Conservation (phyloP, 2,329 filamentous ascomycete genomes). For the Penicillium sp. region DNA sequence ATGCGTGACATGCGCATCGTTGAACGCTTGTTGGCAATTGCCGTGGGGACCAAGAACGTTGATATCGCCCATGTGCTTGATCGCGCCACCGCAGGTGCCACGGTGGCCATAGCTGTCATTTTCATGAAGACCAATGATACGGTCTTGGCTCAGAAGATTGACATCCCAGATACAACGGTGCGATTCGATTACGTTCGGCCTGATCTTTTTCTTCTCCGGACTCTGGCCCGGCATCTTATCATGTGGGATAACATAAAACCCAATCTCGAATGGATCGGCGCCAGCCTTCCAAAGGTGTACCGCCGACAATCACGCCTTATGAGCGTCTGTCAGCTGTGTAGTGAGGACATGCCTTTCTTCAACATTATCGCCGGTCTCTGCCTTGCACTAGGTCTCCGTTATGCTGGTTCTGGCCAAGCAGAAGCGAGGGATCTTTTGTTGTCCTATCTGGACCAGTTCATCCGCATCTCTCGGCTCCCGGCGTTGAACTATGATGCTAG, state of each 20-base stretch:
- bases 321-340: constrained; percentile 62
- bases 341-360: constrained; percentile 85
- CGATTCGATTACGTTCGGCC: constrained; percentile 96
- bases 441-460: constrained; percentile 81
- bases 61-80: constrained; percentile 91
- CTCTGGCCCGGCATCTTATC: constrained; percentile 84
- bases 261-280: constrained; percentile 69
- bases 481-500: constrained; percentile 74
- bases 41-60: constrained; percentile 85
- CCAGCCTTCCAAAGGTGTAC: constrained; percentile 70
- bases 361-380: constrained; percentile 88
- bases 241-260: constrained; percentile 84
- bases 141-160: constrained; percentile 83
- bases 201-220: constrained; percentile 85
- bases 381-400: constrained; percentile 71
- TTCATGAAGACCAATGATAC: constrained; percentile 96
- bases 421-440: constrained; percentile 77
- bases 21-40: constrained; percentile 79
- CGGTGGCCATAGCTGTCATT: constrained; percentile 83
- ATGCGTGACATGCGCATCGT: constrained; percentile 92
- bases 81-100: constrained; percentile 87
- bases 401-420: constrained; percentile 67
- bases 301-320: constrained; percentile 60
- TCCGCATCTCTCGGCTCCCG: constrained; percentile 67
- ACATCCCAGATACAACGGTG: constrained; percentile 82